Conservation (phyloP, 2,329 filamentous ascomycete genomes). For the Fusarium nygamai region DNA sequence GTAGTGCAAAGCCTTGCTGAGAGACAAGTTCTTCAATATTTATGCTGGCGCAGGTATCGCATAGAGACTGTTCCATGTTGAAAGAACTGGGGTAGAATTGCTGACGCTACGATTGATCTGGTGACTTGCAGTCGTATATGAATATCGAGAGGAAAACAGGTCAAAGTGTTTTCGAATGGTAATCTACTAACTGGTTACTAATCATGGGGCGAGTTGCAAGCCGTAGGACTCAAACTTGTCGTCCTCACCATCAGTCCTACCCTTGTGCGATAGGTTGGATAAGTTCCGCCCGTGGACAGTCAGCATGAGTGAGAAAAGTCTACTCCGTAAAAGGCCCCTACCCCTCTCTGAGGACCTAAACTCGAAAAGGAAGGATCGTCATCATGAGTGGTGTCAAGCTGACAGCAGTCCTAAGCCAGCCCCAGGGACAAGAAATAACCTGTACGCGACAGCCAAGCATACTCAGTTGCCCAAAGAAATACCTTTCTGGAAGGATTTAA, state of each 20-base stretch:
- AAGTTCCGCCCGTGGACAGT: neutral
- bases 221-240: neutral
- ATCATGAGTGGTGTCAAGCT: neutral
- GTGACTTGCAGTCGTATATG: too few species aligned
- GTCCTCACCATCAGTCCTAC: neutral
- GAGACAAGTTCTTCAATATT: neutral
- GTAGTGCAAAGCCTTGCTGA: neutral
- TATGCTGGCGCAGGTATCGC: neutral
- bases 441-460: neutral
- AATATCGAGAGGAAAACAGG: neutral
- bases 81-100: neutral
- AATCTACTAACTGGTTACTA: neutral
- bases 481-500: too few species aligned
- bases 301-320: neutral
- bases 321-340: neutral
- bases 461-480: too few species aligned
- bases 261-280: neutral
- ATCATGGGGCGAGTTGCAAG: neutral
- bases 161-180: accelerated
- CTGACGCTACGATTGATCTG: neutral
- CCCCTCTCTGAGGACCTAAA: neutral
- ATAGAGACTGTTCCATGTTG: neutral
- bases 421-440: neutral
- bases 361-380: neutral
- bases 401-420: neutral